Base-by-base conservation (phyloP, 495 filamentous ascomycete genomes). In the Hyaloscypha variabilis region DNA sequence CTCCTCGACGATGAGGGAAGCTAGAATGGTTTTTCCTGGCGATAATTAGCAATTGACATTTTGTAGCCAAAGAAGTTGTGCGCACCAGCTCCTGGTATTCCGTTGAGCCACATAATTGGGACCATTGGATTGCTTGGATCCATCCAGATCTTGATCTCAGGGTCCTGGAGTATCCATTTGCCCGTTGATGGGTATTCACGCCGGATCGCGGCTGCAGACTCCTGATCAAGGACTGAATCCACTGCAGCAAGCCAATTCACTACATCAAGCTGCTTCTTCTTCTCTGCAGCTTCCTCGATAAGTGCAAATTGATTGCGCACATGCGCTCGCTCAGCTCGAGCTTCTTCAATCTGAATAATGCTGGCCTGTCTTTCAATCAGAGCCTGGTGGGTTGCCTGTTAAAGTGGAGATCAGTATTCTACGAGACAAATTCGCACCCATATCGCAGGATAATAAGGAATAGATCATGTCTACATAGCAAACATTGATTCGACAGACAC, bases 11-110 rank as follows among this genome's bases (percentile, higher is more conserved):
- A 81, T 72, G 53, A 72, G 63, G 1, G 72, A 80, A 23, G 78
- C 72, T 19, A 82, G 67, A 49, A 79, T 61, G 1, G 77, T 80
- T 75, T 82, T 81, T 1, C 80, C 80, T 81, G 53, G 25, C 26
- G 14, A 17, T 30, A 17, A 23, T 65, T 13, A 67, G 59, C 34
- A 46, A 4, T 17, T 17, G 28, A 11, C 13, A 64, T 2, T 46
- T 51, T 19, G 54, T 24, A 24, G 11, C 19, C 11, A 51, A 58
- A 30, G 59, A 8, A 34, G 31, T 6, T 1, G 2, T 49, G 52
- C 28, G 69, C 39, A 82, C 80, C 80, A 52, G 77, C 76, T n/a
- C 80, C 80, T 29, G 77, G 79, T 11, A 78, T 78, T 0, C 78
- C 80, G 63, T 73, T 73, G 11, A 82, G 28, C 79, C 80, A 82